Conservation (phyloP, 2,329 filamentous ascomycete species). For the Colletotrichum simmondsii region DNA sequence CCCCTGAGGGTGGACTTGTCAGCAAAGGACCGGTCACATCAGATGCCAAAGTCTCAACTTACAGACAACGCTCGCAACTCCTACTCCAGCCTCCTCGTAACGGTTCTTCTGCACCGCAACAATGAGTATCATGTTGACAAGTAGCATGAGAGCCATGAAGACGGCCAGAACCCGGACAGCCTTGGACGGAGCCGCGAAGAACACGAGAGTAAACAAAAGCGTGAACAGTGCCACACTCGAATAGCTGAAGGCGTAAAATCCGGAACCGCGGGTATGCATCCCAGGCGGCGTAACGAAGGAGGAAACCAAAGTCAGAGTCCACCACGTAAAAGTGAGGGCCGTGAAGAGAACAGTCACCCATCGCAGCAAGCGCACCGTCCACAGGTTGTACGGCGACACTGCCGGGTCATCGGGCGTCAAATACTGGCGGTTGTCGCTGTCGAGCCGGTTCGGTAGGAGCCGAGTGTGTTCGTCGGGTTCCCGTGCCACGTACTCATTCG, state of each 20-base stretch:
- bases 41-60: conserved; percentile 35
- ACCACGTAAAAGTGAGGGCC: conserved; percentile 86
- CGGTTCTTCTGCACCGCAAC: conserved; percentile 79
- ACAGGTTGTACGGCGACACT: conserved; percentile 94
- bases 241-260: conserved; percentile 90
- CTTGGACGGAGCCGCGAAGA: conserved; percentile 87
- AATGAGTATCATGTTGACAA: conserved; percentile 83
- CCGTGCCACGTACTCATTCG: conserved; percentile 18
- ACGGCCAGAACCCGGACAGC: conserved; percentile 80
- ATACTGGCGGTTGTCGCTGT: conserved; percentile 50
- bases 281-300: conserved; percentile 91
- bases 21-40: neutral
- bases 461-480: conserved; percentile 67
- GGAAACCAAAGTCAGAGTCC: conserved; percentile 88
- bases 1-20: conserved; percentile 58
- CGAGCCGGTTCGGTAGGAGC: conserved; percentile 75
- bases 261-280: conserved; percentile 88
- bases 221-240: conserved; percentile 82
- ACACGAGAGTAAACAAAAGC: conserved; percentile 80
- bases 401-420: conserved; percentile 56
- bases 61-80: conserved; percentile 84
- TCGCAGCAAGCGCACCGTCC: conserved; percentile 85
- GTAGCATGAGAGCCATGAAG: conserved; percentile 72
- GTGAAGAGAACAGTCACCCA: conserved; percentile 83
- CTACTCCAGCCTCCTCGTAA: conserved; percentile 89